Base-by-base conservation (phyloP, 805 yeast species). In the Maudiozyma serrabonitensis region DNA sequence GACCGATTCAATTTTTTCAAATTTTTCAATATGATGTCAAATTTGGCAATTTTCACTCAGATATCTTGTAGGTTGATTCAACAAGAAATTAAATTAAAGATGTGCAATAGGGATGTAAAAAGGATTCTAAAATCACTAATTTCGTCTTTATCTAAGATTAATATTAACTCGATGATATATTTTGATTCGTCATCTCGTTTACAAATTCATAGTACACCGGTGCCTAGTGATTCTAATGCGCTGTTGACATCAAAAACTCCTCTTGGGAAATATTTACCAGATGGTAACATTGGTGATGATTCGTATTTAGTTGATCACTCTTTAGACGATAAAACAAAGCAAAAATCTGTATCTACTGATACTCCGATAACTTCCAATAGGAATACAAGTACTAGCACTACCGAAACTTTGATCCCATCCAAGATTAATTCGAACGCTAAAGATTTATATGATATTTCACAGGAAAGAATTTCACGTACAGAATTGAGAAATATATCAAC, bases 141-240 rank as follows among this genome's bases (percentile, higher is more conserved):
- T 0, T 66, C 73, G 8, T 70, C 82, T 1, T 73, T 80, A 50
- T 76, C 87, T 2, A 84, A 80, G 51, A 73, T 85, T 50, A 79
- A 81, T 50, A 76, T 83, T 50, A 81, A 81, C 58, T 84, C 87
- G 8, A 71, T 76, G 45, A 61, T 84, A n/a, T 84, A 78, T 60
- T 69, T 84, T 47, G 69, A 71, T 45, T 56, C 61, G 21, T 48
- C 41, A 9, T 21, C 39, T 28, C 40, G 19, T 28, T 19, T 41
- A 19, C 28, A 41, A 37, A 23, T 9, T 21, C 49, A 16, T 16
- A 42, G 25, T 11, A 42, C 34, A 3, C 35, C 45, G 2, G 34
- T 42, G 2, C 35, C 35, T 9, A 25, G 35, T 31, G 41, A 18
- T 7, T n/a, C 46, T 31, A 25, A 32, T 21, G 28, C 39, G 32